Evolutionary conservation across 768 basidiomycete genomes (phyloP).

Genomic region (Panaeolus papilionaceus): DNA sequence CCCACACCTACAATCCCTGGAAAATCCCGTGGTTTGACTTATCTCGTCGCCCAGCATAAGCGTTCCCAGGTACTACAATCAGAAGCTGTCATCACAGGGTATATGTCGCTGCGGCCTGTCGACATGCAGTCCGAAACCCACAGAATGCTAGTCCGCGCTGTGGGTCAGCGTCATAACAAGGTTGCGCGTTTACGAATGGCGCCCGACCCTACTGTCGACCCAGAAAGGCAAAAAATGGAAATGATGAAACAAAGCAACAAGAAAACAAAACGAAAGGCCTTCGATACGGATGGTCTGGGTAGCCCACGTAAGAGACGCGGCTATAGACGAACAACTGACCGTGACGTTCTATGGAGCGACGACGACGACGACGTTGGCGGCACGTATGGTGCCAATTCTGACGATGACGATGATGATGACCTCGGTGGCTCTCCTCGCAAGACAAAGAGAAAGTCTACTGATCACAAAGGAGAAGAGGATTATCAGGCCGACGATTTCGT

Average conservation of each 20-base stretch:
- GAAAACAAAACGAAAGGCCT: conserved; percentile 66
- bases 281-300: conserved; percentile 55
- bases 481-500: conserved; percentile 89
- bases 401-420: conserved; percentile 62
- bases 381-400: conserved; percentile 56
- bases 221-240: conserved; percentile 76
- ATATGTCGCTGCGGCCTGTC: conserved; percentile 84
- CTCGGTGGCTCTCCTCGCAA: conserved; percentile 42
- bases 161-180: conserved; percentile 86
- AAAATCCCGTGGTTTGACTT: conserved; percentile 80
- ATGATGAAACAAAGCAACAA: conserved; percentile 66
- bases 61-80: conserved; percentile 86
- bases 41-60: conserved; percentile 91
- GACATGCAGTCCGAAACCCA: conserved; percentile 93
- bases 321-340: conserved; percentile 45
- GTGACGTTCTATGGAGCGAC: conserved; percentile 60
- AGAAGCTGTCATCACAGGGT: conserved; percentile 83
- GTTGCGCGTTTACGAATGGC: conserved; percentile 81
- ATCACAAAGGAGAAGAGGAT: conserved; percentile 62
- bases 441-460: conserved; percentile 51
- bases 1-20: conserved; percentile 39
- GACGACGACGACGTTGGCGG: conserved; percentile 67
- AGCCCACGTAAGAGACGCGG: conserved; percentile 53
- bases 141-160: conserved; percentile 85
- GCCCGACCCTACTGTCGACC: conserved; percentile 78